Percentiles rank a stretch among this genome's conserved stretches.
Evolutionary conservation across 305 asterid species (phyloP).

Genomic region (Rubia peregrina): DNA sequence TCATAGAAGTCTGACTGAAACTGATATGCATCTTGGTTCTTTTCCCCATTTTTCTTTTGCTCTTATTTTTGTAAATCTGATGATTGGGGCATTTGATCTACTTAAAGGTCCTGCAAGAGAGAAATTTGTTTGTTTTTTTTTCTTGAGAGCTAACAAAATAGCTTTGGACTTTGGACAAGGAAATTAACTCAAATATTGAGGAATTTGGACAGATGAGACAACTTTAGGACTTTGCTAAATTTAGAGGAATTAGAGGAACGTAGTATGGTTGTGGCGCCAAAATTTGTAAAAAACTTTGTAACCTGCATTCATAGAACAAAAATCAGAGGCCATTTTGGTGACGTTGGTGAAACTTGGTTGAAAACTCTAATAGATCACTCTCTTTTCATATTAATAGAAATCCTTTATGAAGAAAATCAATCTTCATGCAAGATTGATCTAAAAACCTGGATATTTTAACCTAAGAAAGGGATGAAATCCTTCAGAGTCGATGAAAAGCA

Average conservation of each 20-base stretch:
- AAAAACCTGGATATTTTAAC: constrained; percentile 92
- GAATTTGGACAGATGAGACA: not conserved
- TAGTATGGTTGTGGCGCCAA: constrained; percentile 17
- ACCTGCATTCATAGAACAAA: constrained; percentile 52
- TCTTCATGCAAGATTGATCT: constrained; percentile 78
- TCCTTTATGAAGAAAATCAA: constrained; percentile 31
- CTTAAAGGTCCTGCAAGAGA: no score
- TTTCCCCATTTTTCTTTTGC: no score
- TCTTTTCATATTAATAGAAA: constrained; percentile 48
- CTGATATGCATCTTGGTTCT: no score
- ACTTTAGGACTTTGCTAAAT: not conserved
- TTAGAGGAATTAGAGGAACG: constrained; percentile 18
- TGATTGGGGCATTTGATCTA: no score
- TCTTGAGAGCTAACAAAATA: not conserved
- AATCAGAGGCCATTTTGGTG: constrained; percentile 31
- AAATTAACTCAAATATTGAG: not conserved
- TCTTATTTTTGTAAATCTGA: no score
- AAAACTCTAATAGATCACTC: constrained; percentile 55
- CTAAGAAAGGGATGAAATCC: constrained; percentile 65
- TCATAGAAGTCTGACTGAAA: no score
- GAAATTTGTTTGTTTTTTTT: no score
- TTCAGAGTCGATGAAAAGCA: constrained; percentile 50
- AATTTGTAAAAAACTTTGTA: constrained; percentile 42
- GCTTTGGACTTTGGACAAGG: not conserved
- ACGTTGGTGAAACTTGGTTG: constrained; percentile 57